phyloP scores from a whole-genome alignment of 352 stramenopile genomes.

The Globisporangium rhizosaccharum region DNA sequence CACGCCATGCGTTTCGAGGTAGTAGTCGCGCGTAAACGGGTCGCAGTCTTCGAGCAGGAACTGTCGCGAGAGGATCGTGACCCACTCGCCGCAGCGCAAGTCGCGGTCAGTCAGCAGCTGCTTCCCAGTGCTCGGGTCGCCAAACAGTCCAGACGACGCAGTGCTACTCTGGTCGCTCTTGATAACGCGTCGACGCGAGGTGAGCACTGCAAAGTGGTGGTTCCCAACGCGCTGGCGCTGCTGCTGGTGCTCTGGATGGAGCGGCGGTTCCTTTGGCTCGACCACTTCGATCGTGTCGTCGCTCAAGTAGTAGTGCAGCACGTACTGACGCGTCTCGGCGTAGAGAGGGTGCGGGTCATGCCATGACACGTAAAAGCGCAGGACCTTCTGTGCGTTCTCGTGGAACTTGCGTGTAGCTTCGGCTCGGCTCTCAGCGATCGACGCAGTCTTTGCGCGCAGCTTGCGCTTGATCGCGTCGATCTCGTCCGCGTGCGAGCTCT shows the following conservation, averaged over 20 bases:
- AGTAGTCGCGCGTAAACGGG: conserved; percentile 88
- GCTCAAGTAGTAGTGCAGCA: conserved; percentile 90
- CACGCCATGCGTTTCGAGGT: conserved; percentile 73
- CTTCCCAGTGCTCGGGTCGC: conserved; percentile 7
- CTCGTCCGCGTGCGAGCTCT: conserved; percentile 37
- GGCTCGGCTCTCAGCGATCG: conserved; percentile 25
- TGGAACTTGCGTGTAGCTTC: conserved; percentile 69
- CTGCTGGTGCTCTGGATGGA: conserved; percentile 24
- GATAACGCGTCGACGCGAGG: conserved; percentile 69
- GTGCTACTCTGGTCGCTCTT: conserved; percentile 18
- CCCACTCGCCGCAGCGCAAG: conserved; percentile 73
- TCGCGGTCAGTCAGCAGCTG: conserved; percentile 59
- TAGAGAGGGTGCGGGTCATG: conserved; percentile 88
- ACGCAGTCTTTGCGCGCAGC: conserved; percentile 22
- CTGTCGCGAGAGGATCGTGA: conserved; percentile 81
- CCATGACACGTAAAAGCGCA: conserved; percentile 91
- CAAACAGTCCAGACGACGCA: conserved; percentile 7
- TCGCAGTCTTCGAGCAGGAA: conserved; percentile 91
- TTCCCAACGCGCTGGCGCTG: conserved; percentile 37
- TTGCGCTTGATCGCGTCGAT: conserved; percentile 48
- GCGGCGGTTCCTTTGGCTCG: conserved; percentile 41
- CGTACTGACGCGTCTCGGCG: conserved; percentile 82
- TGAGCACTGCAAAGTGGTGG: conserved; percentile 73
- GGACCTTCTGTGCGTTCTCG: conserved; percentile 76
- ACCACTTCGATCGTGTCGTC: conserved; percentile 92